Base-by-base conservation (phyloP, 345 rosid genomes). In the Hypericum perforatum region DNA sequence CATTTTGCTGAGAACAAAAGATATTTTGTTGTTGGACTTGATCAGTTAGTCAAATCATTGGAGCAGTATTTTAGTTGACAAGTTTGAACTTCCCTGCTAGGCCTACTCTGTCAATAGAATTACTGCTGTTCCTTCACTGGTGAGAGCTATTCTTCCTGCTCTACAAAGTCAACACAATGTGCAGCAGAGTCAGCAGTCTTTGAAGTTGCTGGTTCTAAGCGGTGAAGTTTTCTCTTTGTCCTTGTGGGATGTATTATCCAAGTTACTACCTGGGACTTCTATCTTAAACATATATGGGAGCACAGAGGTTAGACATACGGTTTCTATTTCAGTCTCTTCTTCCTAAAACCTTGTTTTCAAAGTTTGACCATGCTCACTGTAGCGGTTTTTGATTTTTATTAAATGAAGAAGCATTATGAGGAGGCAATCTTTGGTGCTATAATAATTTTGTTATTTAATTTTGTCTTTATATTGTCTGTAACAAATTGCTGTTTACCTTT, bases 241-340 rank as follows among this genome's bases (percentile, higher is more conserved):
- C 71, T 74, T 92, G 68, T 92, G 95, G 98, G 63, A 78, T 63
- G 69, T 63, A 61, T 84, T 92, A 59, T 70, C 80, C 7, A 69
- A 46, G 43, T 69, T 82, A 65, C 79, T 88, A 52, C 89, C 96
- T 7, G 62, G 72, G 45, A 82, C 84, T 53, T 65, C 78, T 69
- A 73, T 88, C 58, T 68, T 92, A 63, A 92, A 92, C 69, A 67
- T 92, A 50, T 92, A 85, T 71, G 98, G 98, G 64, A 92, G 85
- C 64, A 92, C 98, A 16, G 96, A 92, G 96, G 98, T 88, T 41
- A 75, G 78, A 16, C 46, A 56, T 59, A 59, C 55, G 53, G 45
- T 58, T 37, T 29, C 13, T 39, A 53, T 58, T 50, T 49, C 49
- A 4, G 5, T 16, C 14, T 38, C 46, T 8, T 58, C 54, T 8